Evolutionary conservation across 2,329 filamentous ascomycete genomes (phyloP).

Genomic region (Fusarium coffeatum): DNA sequence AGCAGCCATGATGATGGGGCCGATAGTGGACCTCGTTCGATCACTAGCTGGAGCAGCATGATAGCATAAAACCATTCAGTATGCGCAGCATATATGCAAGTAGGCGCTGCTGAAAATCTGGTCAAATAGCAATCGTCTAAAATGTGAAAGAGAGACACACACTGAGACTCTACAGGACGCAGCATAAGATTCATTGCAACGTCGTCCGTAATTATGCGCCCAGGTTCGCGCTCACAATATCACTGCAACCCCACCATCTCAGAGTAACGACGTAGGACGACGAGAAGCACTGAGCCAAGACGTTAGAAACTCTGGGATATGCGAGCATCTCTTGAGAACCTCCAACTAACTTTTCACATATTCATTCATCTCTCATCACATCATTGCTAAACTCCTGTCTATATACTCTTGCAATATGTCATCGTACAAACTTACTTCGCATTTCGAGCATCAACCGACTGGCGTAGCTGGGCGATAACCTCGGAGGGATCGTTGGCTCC

Average conservation of each 20-base stretch:
- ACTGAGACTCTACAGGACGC: neutral
- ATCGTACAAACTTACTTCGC: conserved; percentile 53
- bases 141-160: neutral
- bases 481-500: conserved; percentile 88
- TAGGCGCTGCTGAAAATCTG: conserved; percentile 15
- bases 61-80: conserved; percentile 12
- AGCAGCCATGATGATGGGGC: conserved; percentile 36
- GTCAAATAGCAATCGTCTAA: neutral
- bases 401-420: conserved; percentile 17
- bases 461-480: conserved; percentile 84
- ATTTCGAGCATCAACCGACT: conserved; percentile 75
- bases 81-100: conserved; percentile 15
- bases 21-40: conserved; percentile 31
- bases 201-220: neutral
- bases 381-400: conserved; percentile 37
- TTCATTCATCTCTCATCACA: conserved; percentile 33
- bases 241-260: neutral
- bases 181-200: neutral
- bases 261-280: conserved; percentile 17
- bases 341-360: conserved; percentile 8
- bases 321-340: neutral
- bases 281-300: conserved; percentile 3
- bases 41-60: conserved; percentile 12
- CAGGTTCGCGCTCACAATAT: neutral
- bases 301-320: conserved; percentile 21